Percentiles rank a stretch among this genome's conserved stretches.
These are phyloP conservation scores for Neurospora pannonica DNA, from an alignment of 495 filamentous ascomycete genomes.

Conservation along the genomic window DNA sequence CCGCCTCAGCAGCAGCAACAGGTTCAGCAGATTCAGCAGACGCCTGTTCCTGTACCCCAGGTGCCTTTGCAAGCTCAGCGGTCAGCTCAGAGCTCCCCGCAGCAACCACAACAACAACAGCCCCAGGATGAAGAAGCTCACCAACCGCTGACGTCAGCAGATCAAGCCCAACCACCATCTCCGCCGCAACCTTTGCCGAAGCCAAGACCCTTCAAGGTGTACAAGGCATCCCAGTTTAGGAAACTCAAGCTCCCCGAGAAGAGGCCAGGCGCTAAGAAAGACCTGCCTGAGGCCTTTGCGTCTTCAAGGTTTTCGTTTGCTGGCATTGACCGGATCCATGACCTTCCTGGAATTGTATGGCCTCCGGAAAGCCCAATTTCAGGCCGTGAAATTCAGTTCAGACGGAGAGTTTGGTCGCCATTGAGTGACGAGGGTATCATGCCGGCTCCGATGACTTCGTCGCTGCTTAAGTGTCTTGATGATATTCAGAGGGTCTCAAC, in stretches of 20 bases:
- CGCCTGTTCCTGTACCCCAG: neutral
- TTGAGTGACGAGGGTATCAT: constrained; percentile 11
- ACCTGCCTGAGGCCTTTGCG: neutral
- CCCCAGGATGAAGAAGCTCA: constrained; percentile 5
- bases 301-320: neutral
- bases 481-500: constrained; percentile 18
- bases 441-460: constrained; percentile 22
- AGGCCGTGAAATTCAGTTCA: constrained; percentile 24
- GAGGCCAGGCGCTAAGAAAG: neutral
- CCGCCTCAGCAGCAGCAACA: constrained; percentile 3
- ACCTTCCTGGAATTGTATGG: constrained; percentile 28
- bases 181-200: neutral
- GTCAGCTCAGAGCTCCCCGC: neutral
- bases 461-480: constrained; percentile 18
- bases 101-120: constrained; percentile 7
- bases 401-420: constrained; percentile 19
- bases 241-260: neutral
- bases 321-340: neutral
- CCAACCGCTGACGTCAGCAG: neutral
- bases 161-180: neutral
- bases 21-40: neutral
- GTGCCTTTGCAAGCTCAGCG: neutral
- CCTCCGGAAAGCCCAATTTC: constrained; percentile 29
- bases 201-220: neutral
- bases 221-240: neutral